phyloP scores from a whole-genome alignment of 371 early-diverging fungal genomes.

The Apophysomyces elegans region DNA sequence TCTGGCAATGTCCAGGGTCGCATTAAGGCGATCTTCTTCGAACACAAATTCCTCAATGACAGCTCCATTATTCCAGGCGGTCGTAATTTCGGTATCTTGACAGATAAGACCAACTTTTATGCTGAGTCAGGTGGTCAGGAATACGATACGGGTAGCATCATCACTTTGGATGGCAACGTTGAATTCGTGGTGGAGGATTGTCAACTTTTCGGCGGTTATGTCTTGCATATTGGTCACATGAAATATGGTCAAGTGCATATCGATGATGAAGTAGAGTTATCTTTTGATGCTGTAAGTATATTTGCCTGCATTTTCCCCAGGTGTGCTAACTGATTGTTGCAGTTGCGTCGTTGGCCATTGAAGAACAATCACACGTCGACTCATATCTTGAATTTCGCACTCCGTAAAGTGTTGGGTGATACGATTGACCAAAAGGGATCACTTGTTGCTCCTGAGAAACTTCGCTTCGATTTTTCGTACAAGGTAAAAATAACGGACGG shows the following conservation, averaged over 20 bases:
- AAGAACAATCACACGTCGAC: conserved; percentile 98
- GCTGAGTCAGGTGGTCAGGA: conserved; percentile 99
- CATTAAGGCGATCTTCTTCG: conserved; percentile 75
- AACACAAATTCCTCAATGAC: conserved; percentile 56
- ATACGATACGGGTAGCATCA: conserved; percentile 95
- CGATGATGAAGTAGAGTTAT: conserved; percentile 73
- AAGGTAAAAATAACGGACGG: conserved; percentile 39
- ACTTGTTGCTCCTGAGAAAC: conserved; percentile 95
- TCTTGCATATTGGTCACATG: conserved; percentile 96
- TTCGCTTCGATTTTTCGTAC: conserved; percentile 97
- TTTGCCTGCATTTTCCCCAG: neutral
- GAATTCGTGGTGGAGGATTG: conserved; percentile 96
- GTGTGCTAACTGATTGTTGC: neutral
- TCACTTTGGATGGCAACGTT: conserved; percentile 76
- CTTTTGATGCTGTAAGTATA: conserved; percentile 78
- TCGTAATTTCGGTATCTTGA: conserved; percentile 83
- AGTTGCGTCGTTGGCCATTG: conserved; percentile 86
- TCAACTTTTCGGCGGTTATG: conserved; percentile 95
- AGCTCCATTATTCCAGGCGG: conserved; percentile 58
- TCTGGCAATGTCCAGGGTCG: conserved; percentile 68
- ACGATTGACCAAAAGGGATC: conserved; percentile 97
- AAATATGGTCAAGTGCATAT: conserved; percentile 83
- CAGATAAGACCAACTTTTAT: conserved; percentile 99
- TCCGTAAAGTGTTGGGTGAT: conserved; percentile 81
- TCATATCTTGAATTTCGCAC: conserved; percentile 97